Conservation (phyloP, 495 filamentous ascomycete species). For the Xylaria venustula region DNA sequence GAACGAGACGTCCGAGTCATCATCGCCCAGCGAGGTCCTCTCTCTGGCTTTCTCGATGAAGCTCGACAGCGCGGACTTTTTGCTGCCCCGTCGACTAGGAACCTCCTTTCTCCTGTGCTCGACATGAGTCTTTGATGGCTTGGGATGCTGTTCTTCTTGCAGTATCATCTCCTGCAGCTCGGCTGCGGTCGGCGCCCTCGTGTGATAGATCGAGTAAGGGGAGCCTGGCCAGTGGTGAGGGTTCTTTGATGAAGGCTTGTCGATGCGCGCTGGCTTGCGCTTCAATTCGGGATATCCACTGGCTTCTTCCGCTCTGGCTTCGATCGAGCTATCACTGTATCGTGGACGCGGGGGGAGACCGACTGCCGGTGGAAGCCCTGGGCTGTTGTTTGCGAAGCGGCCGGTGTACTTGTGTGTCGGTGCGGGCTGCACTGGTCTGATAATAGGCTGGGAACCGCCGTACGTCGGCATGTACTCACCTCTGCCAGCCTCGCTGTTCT, state of each 20-base stretch:
- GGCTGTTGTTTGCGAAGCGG: background rate
- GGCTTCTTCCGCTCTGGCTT: background rate
- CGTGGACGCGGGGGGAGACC: background rate
- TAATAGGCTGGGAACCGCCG: background rate
- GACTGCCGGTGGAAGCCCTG: background rate
- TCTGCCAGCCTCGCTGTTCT: background rate
- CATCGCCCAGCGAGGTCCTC: background rate
- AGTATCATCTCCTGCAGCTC: background rate
- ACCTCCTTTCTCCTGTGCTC: background rate
- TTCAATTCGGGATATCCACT: background rate
- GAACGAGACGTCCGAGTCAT: slow-evolving; percentile 11
- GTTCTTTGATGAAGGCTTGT: background rate
- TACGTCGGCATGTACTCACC: background rate
- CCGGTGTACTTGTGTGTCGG: background rate
- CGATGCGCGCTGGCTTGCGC: slow-evolving; percentile 7
- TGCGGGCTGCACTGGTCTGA: slow-evolving; percentile 4
- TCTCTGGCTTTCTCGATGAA: background rate
- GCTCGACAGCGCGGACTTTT: background rate
- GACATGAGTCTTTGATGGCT: background rate
- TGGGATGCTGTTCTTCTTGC: background rate
- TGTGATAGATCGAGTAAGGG: too few species aligned
- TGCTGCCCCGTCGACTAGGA: background rate
- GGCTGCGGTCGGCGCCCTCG: background rate
- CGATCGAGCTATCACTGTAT: background rate
- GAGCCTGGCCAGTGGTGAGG: slow-evolving; percentile 17